Base-by-base conservation (phyloP, 2,329 filamentous ascomycete species). In the Didymella keratinophila region DNA sequence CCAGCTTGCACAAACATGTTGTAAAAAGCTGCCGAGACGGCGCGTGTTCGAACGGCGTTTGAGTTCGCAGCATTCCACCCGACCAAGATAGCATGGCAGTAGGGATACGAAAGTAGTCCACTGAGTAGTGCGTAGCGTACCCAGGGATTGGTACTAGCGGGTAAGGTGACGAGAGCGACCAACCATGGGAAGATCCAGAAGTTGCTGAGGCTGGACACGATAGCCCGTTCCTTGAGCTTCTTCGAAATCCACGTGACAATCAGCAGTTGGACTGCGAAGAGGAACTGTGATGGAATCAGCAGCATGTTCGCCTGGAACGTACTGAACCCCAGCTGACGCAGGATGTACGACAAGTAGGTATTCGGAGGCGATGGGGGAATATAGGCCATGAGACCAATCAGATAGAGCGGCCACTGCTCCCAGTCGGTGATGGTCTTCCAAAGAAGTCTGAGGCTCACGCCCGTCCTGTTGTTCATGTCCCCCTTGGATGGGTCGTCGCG, bases 261-360 rank as follows among this genome's bases (percentile, higher is more conserved):
- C 12, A 83, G 66, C 2, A 84, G 74, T 4, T 80, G 78, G 6
- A 78, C 58, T 25, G 81, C 71, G 52, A 70, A 71, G 46, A 76
- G 63, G 12, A 75, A 71, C 30, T 77, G 72, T 4, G 67, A 72
- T 61, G 83, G 76, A n/a, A 90, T 89, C 2, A 83, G 82, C 8
- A 90, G 80, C 32, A 90, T 71, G 67, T 89, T 90, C 1, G 86
- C 82, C 21, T 85, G 76, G 71, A 90, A 87, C 2, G 84, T 86
- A 59, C 80, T 80, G 73, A 89, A 90, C 0, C 87, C 87, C 0
- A 89, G 76, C 1, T 78, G 76, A 44, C 82, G 81, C 6, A 89
- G 78, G 1, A 83, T 85, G 5, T 88, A 80, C 0, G 87, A 87
- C 5, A 90, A 78, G 45, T 74, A 74, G 18, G 50, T 68, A 0